These are phyloP conservation scores for Cylindrodendrum hubeiense DNA, from an alignment of 2,329 filamentous ascomycete species.

Conservation along the genomic window DNA sequence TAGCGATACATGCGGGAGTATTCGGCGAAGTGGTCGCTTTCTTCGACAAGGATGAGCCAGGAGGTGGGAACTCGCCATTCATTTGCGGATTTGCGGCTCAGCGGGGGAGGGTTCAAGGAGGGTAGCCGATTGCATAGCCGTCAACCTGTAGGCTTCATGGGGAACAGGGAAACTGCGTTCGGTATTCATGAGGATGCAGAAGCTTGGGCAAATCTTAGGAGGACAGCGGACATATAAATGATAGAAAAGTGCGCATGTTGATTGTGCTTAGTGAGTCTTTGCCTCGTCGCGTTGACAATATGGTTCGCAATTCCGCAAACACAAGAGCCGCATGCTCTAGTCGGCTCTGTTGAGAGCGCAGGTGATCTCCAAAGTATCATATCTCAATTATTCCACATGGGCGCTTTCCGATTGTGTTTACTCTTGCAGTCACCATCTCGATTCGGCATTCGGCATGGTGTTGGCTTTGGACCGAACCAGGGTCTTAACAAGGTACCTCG, in stretches of 20 bases:
- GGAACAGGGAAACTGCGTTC: not conserved
- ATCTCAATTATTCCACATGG: slow-evolving; percentile 12
- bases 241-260: slow-evolving; percentile 6
- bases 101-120: not conserved
- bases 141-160: not conserved
- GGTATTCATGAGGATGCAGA: not conserved
- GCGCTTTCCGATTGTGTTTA: slow-evolving; percentile 7
- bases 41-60: not conserved
- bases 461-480: not conserved
- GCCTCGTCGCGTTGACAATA: slow-evolving; percentile 3
- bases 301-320: slow-evolving; percentile 16
- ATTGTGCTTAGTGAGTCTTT: slow-evolving; percentile 14
- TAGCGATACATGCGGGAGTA: slow-evolving; percentile 8
- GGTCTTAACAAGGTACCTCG: not conserved
- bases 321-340: not conserved
- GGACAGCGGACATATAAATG: slow-evolving; percentile 8
- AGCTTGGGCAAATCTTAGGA: not conserved
- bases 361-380: slow-evolving; percentile 16
- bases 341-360: slow-evolving; percentile 4
- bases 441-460: not conserved
- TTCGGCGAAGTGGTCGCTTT: slow-evolving; percentile 5
- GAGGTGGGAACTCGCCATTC: not conserved
- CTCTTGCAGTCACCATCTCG: not conserved
- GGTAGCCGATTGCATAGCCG: not conserved
- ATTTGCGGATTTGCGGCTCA: slow-evolving; percentile 2